These are phyloP conservation scores for Scheffersomyces stambukii DNA, from an alignment of 1,139 yeast genomes.

Conservation along the genomic window DNA sequence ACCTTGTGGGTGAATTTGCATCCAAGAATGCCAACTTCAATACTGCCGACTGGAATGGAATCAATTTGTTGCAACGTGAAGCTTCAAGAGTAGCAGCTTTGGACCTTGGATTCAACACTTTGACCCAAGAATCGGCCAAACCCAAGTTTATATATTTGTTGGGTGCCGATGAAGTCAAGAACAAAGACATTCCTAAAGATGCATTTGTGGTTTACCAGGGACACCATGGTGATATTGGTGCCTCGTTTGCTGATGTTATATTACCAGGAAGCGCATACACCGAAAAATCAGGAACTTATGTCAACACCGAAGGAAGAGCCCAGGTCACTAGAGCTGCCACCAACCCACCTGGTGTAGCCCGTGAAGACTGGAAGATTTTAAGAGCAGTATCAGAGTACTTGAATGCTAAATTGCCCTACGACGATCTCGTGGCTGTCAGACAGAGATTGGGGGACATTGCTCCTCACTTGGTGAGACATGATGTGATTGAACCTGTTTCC, in stretches of 20 bases:
- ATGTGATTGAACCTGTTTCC: slow-evolving; percentile 68
- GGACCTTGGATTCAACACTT: slow-evolving; percentile 74
- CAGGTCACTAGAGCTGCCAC: slow-evolving; percentile 86
- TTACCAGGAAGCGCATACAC: slow-evolving; percentile 90
- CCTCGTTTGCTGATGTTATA: slow-evolving; percentile 82
- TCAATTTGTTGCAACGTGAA: slow-evolving; percentile 77
- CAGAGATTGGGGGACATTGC: slow-evolving; percentile 73
- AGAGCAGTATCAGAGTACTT: slow-evolving; percentile 82
- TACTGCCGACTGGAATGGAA: slow-evolving; percentile 78
- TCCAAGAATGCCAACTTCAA: slow-evolving; percentile 56
- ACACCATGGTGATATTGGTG: slow-evolving; percentile 90
- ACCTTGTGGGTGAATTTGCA: slow-evolving; percentile 61
- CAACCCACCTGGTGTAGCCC: slow-evolving; percentile 86
- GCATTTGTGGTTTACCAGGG: slow-evolving; percentile 91
- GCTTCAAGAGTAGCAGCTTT: slow-evolving; percentile 86
- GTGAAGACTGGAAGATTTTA: slow-evolving; percentile 89
- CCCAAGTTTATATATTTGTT: slow-evolving; percentile 79
- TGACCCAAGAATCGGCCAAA: slow-evolving; percentile 45
- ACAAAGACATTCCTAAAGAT: slow-evolving; percentile 71
- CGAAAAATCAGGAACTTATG: slow-evolving; percentile 83
- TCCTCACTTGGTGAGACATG: slow-evolving; percentile 77
- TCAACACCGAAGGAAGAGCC: slow-evolving; percentile 87
- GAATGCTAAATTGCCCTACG: slow-evolving; percentile 70
- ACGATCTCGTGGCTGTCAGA: slow-evolving; percentile 67
- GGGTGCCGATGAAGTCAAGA: slow-evolving; percentile 79